phyloP scores from a whole-genome alignment of 176 grass and related monocot species.

The Carex parvula region DNA sequence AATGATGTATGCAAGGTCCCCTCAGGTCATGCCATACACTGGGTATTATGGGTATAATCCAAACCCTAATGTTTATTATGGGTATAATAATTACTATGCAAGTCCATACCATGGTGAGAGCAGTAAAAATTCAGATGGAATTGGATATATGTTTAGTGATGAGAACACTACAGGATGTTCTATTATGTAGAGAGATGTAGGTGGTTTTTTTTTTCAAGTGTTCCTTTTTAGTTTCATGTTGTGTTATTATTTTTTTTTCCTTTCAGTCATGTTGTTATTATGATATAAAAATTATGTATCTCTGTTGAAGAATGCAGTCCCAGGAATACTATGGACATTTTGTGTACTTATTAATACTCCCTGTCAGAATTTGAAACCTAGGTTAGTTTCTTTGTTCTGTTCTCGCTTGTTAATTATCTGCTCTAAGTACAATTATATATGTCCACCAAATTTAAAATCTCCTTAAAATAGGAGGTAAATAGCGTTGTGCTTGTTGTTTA shows the following conservation, averaged over 20 bases:
- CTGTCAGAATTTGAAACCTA: not conserved
- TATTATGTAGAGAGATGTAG: conserved; percentile 71
- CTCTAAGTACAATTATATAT: conserved; percentile 58
- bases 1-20: conserved; percentile 95
- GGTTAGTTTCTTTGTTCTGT: conserved; percentile 30
- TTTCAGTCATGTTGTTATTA: conserved; percentile 33
- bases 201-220: not conserved
- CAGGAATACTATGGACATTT: conserved; percentile 20
- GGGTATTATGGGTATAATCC: conserved; percentile 60
- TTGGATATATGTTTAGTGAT: conserved; percentile 89
- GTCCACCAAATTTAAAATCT: conserved; percentile 24
- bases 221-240: not conserved
- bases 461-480: too few relatives aligned
- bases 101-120: conserved; percentile 46
- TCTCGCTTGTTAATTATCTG: conserved; percentile 32
- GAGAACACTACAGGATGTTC: conserved; percentile 83
- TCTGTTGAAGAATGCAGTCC: conserved; percentile 29
- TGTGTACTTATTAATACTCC: not conserved
- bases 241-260: conserved; percentile 4
- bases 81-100: conserved; percentile 40
- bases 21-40: conserved; percentile 87
- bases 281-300: conserved; percentile 45
- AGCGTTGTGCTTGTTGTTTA: too few relatives aligned
- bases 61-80: conserved; percentile 40
- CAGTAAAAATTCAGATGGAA: conserved; percentile 42